Evolutionary conservation across 2,329 filamentous ascomycete species (phyloP).

Genomic region (Alternaria solani): DNA sequence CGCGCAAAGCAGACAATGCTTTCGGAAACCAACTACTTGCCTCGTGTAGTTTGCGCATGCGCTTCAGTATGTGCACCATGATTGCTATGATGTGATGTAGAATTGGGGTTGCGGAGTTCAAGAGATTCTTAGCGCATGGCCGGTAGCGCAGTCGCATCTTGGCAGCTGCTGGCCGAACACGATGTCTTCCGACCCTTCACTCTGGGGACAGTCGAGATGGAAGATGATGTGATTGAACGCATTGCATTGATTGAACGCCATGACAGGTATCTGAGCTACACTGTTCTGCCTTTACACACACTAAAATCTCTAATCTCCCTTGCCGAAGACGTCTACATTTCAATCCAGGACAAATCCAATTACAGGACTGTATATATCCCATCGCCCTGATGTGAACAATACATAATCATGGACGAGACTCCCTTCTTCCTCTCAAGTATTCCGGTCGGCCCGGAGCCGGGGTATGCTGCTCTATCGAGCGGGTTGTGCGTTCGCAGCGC

Average conservation of each 20-base stretch:
- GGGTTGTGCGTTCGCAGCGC: slow-evolving; percentile 11
- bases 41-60: slow-evolving; percentile 76
- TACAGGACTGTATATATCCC: slow-evolving; percentile 22
- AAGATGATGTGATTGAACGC: not conserved
- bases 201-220: not conserved
- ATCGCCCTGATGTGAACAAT: slow-evolving; percentile 1
- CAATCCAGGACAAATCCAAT: slow-evolving; percentile 14
- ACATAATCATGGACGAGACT: not conserved
- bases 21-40: slow-evolving; percentile 59
- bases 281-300: slow-evolving; percentile 1
- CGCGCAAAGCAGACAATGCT: not conserved
- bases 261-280: slow-evolving; percentile 5
- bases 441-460: not conserved
- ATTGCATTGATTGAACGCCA: slow-evolving; percentile 11
- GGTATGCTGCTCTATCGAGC: slow-evolving; percentile 10
- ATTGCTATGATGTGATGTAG: slow-evolving; percentile 28
- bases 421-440: not conserved
- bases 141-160: slow-evolving; percentile 23
- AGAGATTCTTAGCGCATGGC: slow-evolving; percentile 32
- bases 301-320: not conserved
- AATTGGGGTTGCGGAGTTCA: slow-evolving; percentile 32
- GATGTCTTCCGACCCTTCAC: not conserved
- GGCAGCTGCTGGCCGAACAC: slow-evolving; percentile 12
- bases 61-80: slow-evolving; percentile 69
- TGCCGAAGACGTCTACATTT: slow-evolving; percentile 1